Percentiles rank a stretch among this genome's conserved stretches.
Evolutionary conservation across 2,329 filamentous ascomycete species (phyloP).

Genomic region (Colletotrichum scovillei): DNA sequence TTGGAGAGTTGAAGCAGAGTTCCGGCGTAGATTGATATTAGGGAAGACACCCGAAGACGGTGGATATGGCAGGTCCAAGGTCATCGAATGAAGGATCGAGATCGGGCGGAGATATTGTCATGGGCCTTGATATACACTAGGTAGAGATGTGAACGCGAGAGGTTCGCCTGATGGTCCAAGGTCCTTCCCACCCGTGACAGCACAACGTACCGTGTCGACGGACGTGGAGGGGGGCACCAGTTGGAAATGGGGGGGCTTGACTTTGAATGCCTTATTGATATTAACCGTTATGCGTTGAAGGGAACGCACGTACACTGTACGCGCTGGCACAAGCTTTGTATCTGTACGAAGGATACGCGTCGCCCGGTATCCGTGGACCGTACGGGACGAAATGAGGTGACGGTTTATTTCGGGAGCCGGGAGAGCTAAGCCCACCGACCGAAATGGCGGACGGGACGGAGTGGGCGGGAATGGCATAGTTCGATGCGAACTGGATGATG

Average conservation of each 20-base stretch:
- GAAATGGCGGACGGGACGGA: not conserved
- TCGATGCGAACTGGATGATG: constrained; percentile 5
- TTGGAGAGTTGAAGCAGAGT: not conserved
- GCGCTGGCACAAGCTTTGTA: not conserved
- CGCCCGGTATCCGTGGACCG: not conserved
- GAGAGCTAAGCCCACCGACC: not conserved
- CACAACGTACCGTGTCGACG: not conserved
- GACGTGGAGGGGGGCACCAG: not conserved
- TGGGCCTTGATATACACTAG: constrained; percentile 3
- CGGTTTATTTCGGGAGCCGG: not conserved
- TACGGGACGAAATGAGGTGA: not conserved
- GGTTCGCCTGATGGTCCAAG: constrained; percentile 23
- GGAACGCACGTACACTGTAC: not conserved
- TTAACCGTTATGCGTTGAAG: constrained; percentile 20
- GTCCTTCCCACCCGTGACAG: not conserved
- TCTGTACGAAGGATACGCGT: not conserved
- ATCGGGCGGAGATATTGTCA: constrained; percentile 25
- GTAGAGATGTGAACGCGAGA: constrained; percentile 1
- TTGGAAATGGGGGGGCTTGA: constrained; percentile 9
- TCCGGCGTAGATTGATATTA: constrained; percentile 2
- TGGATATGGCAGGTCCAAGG: not conserved
- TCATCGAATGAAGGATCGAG: constrained; percentile 18
- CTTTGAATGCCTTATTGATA: constrained; percentile 20
- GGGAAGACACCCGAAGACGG: constrained; percentile 1
- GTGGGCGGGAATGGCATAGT: not conserved